Percentiles rank a stretch among this genome's conserved stretches.
These are phyloP conservation scores for Sporothrix humicola DNA, from an alignment of 2,329 filamentous ascomycete species.

Conservation along the genomic window DNA sequence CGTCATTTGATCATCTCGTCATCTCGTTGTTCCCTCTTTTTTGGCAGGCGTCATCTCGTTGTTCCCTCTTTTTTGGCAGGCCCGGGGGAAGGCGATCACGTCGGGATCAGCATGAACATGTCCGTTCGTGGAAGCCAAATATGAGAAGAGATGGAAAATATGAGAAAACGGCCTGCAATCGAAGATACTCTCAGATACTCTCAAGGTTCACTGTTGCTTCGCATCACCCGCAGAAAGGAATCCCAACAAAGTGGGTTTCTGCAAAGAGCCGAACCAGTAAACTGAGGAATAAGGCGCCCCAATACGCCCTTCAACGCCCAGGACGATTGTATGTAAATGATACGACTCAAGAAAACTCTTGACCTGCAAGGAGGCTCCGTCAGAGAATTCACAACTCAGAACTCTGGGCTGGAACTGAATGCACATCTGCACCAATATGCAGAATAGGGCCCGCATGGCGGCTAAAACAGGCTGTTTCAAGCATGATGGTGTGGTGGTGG, in stretches of 20 bases:
- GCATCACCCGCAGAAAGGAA: not conserved
- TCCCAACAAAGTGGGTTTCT: constrained; percentile 4
- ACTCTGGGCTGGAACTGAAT: not conserved
- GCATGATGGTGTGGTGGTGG: constrained; percentile 26
- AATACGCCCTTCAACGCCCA: not conserved
- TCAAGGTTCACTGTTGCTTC: too few relatives aligned
- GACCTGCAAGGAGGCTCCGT: too few relatives aligned
- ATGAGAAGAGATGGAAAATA: constrained; percentile 9
- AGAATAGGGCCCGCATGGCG: constrained; percentile 13
- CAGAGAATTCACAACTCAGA: too few relatives aligned
- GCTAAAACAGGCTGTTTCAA: constrained; percentile 33
- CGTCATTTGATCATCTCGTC: constrained; percentile 4
- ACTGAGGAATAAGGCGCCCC: not conserved
- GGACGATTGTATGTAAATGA: not conserved
- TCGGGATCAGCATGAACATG: constrained; percentile 26
- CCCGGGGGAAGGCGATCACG: constrained; percentile 20
- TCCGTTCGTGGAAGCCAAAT: not conserved
- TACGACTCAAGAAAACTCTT: too few relatives aligned
- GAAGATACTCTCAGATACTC: too few relatives aligned
- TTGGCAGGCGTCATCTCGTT: too few relatives aligned
- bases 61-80: not conserved
- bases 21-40: not conserved
- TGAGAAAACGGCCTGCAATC: too few relatives aligned
- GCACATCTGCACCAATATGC: not conserved
- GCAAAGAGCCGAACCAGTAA: constrained; percentile 15